These are phyloP conservation scores for Leccinellum albellum DNA, from an alignment of 768 basidiomycete species.

Conservation along the genomic window DNA sequence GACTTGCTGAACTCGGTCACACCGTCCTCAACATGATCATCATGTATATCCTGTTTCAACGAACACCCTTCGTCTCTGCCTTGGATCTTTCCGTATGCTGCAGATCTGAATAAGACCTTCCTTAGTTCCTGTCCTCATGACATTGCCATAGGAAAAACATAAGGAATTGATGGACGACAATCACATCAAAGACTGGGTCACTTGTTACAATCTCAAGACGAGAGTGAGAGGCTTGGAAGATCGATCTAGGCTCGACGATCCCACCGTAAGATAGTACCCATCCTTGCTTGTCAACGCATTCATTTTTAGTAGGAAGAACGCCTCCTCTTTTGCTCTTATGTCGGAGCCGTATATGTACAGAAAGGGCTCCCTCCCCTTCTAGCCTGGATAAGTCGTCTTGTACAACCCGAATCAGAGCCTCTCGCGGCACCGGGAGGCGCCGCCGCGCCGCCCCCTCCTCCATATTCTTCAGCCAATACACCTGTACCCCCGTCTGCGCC, in stretches of 20 bases:
- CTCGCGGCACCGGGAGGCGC: constrained; percentile 17
- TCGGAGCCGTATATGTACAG: constrained; percentile 64
- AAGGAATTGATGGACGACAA: constrained; percentile 34
- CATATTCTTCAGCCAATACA: constrained; percentile 18
- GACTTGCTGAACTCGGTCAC: constrained; percentile 56
- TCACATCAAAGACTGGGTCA: constrained; percentile 47
- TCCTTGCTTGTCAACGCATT: not conserved
- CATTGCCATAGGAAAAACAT: constrained; percentile 19
- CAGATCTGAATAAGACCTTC: not conserved
- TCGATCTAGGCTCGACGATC: constrained; percentile 32
- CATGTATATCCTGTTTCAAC: constrained; percentile 46
- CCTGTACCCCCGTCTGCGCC: constrained; percentile 15
- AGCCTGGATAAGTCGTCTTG: constrained; percentile 55
- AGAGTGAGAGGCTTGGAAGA: constrained; percentile 49
- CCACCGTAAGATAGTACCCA: constrained; percentile 28
- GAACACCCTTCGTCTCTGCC: constrained; percentile 40
- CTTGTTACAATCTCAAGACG: constrained; percentile 46
- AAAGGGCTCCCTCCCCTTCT: constrained; percentile 48
- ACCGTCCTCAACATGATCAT: constrained; percentile 50
- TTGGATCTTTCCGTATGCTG: constrained; percentile 43
- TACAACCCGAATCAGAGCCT: constrained; percentile 43
- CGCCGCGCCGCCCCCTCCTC: constrained; percentile 21
- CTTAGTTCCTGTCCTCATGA: not conserved
- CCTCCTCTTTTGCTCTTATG: constrained; percentile 54
- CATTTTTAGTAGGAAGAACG: constrained; percentile 46